Conservation (phyloP, 306 rosid genomes). For the peach (Prunus persica) region DNA sequence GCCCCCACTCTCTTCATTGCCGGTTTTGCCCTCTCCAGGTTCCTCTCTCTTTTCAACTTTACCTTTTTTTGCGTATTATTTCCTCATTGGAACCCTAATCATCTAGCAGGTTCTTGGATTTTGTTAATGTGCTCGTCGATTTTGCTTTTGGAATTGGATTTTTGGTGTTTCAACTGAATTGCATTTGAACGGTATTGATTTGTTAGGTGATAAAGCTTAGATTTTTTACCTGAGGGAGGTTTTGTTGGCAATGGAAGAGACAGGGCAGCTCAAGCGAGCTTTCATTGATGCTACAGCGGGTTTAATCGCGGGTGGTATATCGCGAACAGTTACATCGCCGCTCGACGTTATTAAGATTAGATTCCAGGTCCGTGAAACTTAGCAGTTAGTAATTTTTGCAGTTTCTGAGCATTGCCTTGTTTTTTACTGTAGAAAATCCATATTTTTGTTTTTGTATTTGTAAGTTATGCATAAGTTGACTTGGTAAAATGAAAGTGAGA, state of each 20-base stretch:
- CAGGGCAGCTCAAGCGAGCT: constrained; percentile 64
- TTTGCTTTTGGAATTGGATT: neutral
- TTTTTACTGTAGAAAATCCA: neutral
- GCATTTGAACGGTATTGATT: neutral
- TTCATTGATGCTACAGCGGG: constrained; percentile 69
- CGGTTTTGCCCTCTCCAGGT: neutral
- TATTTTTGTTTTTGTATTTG: neutral
- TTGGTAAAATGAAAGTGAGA: neutral
- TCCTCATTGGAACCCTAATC: neutral
- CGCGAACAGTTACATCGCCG: constrained; percentile 87
- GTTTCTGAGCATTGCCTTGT: neutral
- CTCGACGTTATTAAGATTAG: constrained; percentile 96
- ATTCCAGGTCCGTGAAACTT: constrained; percentile 58
- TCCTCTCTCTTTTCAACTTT: neutral
- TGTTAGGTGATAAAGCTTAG: constrained; percentile 24
- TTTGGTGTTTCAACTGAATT: neutral
- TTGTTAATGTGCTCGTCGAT: constrained; percentile 6
- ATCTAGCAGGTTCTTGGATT: neutral
- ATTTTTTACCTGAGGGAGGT: constrained; percentile 17
- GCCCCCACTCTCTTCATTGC: neutral
- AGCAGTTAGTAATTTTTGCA: neutral
- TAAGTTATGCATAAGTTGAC: neutral
- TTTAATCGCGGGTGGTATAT: constrained; percentile 78
- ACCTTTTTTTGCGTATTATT: neutral
- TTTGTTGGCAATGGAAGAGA: constrained; percentile 66